phyloP scores from a whole-genome alignment of 306 rosid genomes.

The Vicia faba region DNA sequence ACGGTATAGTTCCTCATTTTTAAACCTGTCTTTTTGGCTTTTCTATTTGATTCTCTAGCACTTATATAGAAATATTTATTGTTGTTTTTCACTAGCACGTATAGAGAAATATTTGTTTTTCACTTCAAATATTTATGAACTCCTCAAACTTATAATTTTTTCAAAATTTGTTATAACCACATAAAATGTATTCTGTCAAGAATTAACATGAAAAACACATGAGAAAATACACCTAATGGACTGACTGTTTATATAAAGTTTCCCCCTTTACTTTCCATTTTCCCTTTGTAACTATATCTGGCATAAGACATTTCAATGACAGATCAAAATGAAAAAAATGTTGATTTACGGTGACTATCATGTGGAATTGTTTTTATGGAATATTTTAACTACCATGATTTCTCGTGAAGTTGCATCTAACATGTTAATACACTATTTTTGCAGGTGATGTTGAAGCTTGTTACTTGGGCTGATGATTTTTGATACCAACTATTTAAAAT shows the following conservation, averaged over 20 bases:
- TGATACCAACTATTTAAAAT: conserved; percentile 22
- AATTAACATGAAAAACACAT: not conserved
- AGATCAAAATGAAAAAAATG: conserved; percentile 8
- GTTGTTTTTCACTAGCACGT: too few species aligned
- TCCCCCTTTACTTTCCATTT: not conserved
- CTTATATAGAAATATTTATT: too few species aligned
- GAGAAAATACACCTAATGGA: not conserved
- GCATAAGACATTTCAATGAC: conserved; percentile 20
- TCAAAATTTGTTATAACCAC: not conserved
- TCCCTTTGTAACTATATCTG: not conserved
- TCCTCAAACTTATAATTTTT: too few species aligned
- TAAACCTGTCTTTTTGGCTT: not conserved
- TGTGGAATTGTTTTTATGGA: conserved; percentile 11
- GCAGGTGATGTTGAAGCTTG: conserved; percentile 54
- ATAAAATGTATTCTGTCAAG: not conserved
- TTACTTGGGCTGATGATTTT: conserved; percentile 48
- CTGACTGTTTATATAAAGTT: not conserved
- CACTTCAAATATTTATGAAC: too few species aligned
- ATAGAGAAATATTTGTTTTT: too few species aligned
- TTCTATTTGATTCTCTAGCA: not conserved
- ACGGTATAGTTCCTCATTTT: conserved; percentile 46
- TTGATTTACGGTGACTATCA: not conserved
- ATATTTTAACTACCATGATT: not conserved
- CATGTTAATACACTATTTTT: conserved; percentile 16
- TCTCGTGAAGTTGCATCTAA: conserved; percentile 26